A percentile compares a stretch with the other conserved stretches of the same genome.
Conservation (phyloP, 2,329 filamentous ascomycete genomes). For the Cladophialophora yegresii region DNA sequence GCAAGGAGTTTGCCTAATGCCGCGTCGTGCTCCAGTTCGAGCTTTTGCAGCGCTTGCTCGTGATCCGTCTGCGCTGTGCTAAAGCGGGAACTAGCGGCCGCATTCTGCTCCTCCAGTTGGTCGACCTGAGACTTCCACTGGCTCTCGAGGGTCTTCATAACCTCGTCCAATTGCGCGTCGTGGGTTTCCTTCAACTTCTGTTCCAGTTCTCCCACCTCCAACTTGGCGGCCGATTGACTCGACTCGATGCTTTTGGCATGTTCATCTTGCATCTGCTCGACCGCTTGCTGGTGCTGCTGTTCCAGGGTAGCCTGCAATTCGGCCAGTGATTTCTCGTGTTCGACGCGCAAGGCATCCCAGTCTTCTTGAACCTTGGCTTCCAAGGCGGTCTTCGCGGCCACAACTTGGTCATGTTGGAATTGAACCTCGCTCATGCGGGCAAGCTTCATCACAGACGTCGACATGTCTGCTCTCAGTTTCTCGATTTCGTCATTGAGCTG, state of each 20-base stretch:
- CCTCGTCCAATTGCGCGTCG: slow-evolving; percentile 32
- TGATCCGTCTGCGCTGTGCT: slow-evolving; percentile 22
- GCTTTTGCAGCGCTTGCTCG: slow-evolving; percentile 13
- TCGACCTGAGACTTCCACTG: slow-evolving; percentile 32
- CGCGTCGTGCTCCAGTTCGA: slow-evolving; percentile 24
- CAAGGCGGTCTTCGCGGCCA: slow-evolving; percentile 23
- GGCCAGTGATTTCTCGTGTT: slow-evolving; percentile 25
- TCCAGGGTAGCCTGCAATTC: slow-evolving; percentile 21
- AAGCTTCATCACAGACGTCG: slow-evolving; percentile 25
- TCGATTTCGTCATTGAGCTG: slow-evolving; percentile 26
- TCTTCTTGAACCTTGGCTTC: slow-evolving; percentile 18
- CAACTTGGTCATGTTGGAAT: slow-evolving; percentile 26
- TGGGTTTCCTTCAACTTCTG: slow-evolving; percentile 27
- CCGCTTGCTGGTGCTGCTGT: slow-evolving; percentile 24
- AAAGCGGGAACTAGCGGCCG: slow-evolving; percentile 26
- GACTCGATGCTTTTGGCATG: slow-evolving; percentile 32
- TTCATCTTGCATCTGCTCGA: slow-evolving; percentile 30
- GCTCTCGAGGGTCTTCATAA: slow-evolving; percentile 34
- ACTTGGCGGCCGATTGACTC: slow-evolving; percentile 22
- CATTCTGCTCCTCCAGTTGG: slow-evolving; percentile 25
- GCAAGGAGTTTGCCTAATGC: slow-evolving; percentile 19
- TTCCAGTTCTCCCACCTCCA: slow-evolving; percentile 28
- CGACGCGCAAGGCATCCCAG: slow-evolving; percentile 19
- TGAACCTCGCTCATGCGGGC: slow-evolving; percentile 28
- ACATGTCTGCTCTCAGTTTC: slow-evolving; percentile 28